Evolutionary conservation across 1,284 basidiomycete species (phyloP), one percentile per base, ranked within the genome.

Genomic region (Cryptococcus amylolentus): DNA sequence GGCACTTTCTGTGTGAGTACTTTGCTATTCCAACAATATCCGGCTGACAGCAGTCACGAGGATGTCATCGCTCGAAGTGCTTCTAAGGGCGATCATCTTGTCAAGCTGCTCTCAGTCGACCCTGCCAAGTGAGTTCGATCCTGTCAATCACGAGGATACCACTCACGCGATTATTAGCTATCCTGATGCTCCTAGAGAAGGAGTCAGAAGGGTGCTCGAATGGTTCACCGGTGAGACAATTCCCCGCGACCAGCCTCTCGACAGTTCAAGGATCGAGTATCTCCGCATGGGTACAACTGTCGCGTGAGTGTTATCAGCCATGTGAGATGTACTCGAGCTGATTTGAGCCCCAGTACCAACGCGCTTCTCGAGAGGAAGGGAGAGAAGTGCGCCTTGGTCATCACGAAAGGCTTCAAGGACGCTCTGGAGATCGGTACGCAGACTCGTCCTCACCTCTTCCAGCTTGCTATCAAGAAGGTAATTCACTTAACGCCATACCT

Each of bases 281-380:
- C 63, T 72, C 13, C 66, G 69, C 2, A 79, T 79, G 66, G 73
- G 77, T 16, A 75, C 79, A n/a, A 77, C 75, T 0, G 78, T 77
- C 89, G 95, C 66, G 3, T 48, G 12, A 48, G 46, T 31, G 20
- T 28, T 5, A 16, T 12, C 14, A 16, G 9, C 18, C n/a, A 27
- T 16, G 8, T 9, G 14, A 35, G 6, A 35, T 35, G 31, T 35
- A 6, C 10, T 35, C 1, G 8, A n/a, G 41, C 41, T 43, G 6
- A 43, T 13, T 23, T 1, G 16, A 43, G n/a, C 31, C 7, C 31
- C 5, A 48, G 46, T 13, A 98, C 95, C 10, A 98, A 98, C 66
- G 94, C 95, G 0, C 82, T 98, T 0, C 82, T 98, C 4, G 95
- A 98, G 72, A 85, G 95, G 43, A 93, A 93, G 70, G 95, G 95